These are phyloP conservation scores for Geotrichum carabidarum DNA, from an alignment of 1,139 yeast species.

Conservation along the genomic window DNA sequence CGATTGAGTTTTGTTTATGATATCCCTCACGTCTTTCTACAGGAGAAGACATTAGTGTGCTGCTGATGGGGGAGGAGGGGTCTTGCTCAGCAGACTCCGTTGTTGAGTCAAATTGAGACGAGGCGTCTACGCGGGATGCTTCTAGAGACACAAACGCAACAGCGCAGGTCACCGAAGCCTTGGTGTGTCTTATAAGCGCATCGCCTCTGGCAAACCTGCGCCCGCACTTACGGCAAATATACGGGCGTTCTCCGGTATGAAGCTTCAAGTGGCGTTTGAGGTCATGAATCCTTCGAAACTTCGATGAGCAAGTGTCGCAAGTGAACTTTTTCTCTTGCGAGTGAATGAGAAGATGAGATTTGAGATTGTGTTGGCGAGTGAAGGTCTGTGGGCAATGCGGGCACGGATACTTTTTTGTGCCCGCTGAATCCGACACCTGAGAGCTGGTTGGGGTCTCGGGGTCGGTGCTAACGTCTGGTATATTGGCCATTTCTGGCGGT, in stretches of 20 bases:
- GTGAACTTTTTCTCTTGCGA: conserved; percentile 52
- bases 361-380: conserved; percentile 18
- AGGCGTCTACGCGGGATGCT: neutral
- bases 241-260: conserved; percentile 75
- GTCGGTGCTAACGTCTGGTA: too few relatives aligned
- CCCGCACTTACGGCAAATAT: conserved; percentile 55
- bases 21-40: neutral
- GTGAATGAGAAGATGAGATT: conserved; percentile 14
- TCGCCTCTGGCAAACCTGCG: conserved; percentile 72
- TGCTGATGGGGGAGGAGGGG: neutral
- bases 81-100: neutral
- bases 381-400: conserved; percentile 18
- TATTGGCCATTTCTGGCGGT: too few relatives aligned
- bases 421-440: neutral
- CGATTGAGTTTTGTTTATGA: neutral
- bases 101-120: neutral
- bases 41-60: neutral
- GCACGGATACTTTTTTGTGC: conserved; percentile 8
- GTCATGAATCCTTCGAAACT: conserved; percentile 70
- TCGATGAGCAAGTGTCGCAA: conserved; percentile 59
- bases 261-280: conserved; percentile 68
- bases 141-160: conserved; percentile 4
- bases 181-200: conserved; percentile 63
- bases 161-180: conserved; percentile 34
- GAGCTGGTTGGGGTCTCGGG: neutral